phyloP scores from a whole-genome alignment of 306 rosid genomes.

The Cucumis cinereus region DNA sequence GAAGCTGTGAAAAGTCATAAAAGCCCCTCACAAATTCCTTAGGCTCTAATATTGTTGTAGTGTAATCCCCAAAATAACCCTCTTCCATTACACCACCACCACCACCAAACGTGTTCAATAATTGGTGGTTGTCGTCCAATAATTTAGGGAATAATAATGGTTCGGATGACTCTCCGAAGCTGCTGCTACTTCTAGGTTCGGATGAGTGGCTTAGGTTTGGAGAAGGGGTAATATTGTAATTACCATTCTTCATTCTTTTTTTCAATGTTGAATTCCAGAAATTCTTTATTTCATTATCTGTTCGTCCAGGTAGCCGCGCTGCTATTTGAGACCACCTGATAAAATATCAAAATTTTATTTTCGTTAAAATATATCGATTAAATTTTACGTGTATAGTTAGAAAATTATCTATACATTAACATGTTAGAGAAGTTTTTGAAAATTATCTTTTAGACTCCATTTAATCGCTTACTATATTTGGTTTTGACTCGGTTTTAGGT shows the following conservation, averaged over 20 bases:
- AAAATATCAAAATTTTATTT: background rate
- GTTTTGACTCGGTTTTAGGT: too few species aligned
- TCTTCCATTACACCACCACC: background rate
- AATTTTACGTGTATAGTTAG: too few species aligned
- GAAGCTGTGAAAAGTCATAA: constrained; percentile 18
- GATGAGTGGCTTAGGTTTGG: constrained; percentile 40
- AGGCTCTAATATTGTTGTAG: background rate
- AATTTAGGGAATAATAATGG: background rate
- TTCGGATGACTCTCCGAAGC: constrained; percentile 4
- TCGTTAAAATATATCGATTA: too few species aligned
- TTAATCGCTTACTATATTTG: too few species aligned
- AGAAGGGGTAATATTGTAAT: constrained; percentile 9
- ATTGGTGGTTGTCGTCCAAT: background rate
- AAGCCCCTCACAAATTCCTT: background rate
- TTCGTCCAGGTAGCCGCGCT: constrained; percentile 87
- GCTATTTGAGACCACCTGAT: constrained; percentile 95
- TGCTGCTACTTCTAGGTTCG: constrained; percentile 6
- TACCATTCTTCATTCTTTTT: constrained; percentile 30
- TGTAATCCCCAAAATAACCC: background rate
- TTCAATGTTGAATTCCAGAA: constrained; percentile 90
- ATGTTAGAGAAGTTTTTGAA: too few species aligned
- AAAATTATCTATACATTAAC: too few species aligned
- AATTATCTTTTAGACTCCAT: too few species aligned
- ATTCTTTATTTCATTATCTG: constrained; percentile 88
- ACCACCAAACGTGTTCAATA: background rate